Conservation (phyloP, 768 basidiomycete genomes). For the Chlorophyllum brunneum region DNA sequence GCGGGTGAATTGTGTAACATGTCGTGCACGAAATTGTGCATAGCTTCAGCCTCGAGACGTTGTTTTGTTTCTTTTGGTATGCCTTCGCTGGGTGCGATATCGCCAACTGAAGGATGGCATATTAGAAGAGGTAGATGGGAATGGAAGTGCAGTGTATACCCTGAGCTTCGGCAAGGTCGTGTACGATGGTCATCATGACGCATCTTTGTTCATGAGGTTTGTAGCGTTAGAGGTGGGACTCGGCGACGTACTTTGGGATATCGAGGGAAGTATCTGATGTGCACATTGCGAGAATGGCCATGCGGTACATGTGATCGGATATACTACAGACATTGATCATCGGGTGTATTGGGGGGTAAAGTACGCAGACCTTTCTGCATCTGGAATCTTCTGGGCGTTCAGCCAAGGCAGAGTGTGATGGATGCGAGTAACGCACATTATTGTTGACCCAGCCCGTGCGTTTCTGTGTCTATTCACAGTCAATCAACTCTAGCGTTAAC, state of each 20-base stretch:
- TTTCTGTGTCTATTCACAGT: conserved; percentile 77
- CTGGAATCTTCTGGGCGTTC: conserved; percentile 54
- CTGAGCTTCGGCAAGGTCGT: conserved; percentile 96
- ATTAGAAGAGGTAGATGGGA: background rate
- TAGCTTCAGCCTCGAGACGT: conserved; percentile 79
- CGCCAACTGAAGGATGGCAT: conserved; percentile 61
- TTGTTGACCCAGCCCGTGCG: conserved; percentile 93
- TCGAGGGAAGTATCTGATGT: conserved; percentile 71
- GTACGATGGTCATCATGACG: conserved; percentile 87
- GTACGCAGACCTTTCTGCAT: conserved; percentile 67
- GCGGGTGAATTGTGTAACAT: conserved; percentile 81
- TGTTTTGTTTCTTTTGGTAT: conserved; percentile 80
- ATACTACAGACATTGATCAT: conserved; percentile 45
- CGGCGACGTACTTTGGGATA: conserved; percentile 55
- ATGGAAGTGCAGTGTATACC: conserved; percentile 33
- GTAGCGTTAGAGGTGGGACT: background rate
- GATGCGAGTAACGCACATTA: conserved; percentile 41
- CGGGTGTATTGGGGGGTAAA: background rate
- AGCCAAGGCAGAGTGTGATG: background rate
- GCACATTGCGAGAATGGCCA: conserved; percentile 93
- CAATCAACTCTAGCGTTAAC: background rate
- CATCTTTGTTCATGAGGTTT: conserved; percentile 40
- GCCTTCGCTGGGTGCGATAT: conserved; percentile 88
- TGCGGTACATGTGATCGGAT: conserved; percentile 96
- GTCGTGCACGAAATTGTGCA: conserved; percentile 83